Evolutionary conservation across 148 eudicot genomes (phyloP), one percentile per base, ranked within the genome.

Genomic region (Chenopodium suecicum): DNA sequence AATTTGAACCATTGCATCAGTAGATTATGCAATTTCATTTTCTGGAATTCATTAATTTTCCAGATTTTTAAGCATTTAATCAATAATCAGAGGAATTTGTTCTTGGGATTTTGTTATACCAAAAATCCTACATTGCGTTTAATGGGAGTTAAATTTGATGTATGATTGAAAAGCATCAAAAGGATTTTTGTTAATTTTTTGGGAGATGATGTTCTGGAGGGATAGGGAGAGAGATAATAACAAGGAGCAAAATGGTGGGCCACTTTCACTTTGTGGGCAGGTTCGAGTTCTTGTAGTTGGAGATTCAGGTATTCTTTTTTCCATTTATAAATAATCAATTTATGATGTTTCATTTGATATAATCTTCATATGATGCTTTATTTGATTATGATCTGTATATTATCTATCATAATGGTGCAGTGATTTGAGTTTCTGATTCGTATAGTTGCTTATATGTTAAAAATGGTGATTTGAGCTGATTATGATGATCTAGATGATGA

Each of bases 261-360:
- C 93, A 27, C 97, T 87, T 83, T 88, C 93, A 27, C 97, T 87
- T 83, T 88, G 88, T 77, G 99, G 98, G 10, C 97, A 93, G 79
- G 94, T 95, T 82, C 87, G 97, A 77, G 98, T 95, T 79, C 94
- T 95, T 82, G 87, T 95, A 34, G 92, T 92, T 78, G 99, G 99
- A 22, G 98, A 95, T 83, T 95, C 99, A 79, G 99, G 98, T 95
- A 80, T 19, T 69, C 72, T 25, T 22, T 16, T 37, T 41, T 64
- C 48, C 12, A 14, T 50, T 76, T 41, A 44, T 79, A 48, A 23
- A 23, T 64, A 0, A 25, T 44, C 14, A 52, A 22, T n/a, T 7
- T 10, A 9, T 22, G 1, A 19, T 73, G 22, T 19, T 19, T 23
- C 9, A 2, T 67, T 56, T 56, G 16, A 4, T 56, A 56, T 83